Percentiles rank a stretch among this genome's conserved stretches.
phyloP scores from a whole-genome alignment of 2,329 filamentous ascomycete genomes.

The Sporothrix euskadiensis region DNA sequence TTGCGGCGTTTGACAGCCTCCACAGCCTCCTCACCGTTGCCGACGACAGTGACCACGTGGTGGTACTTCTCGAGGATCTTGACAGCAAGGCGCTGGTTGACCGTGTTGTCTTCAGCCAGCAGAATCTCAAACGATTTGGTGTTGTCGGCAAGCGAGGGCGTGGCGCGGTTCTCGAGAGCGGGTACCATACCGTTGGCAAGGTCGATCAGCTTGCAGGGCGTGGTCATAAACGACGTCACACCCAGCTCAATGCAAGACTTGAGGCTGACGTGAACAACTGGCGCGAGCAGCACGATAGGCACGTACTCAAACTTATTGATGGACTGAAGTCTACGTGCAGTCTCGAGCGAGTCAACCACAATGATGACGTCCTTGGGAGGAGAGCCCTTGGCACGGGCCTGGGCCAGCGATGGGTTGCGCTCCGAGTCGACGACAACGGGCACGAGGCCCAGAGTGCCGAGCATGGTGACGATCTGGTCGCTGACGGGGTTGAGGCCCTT shows the following conservation, averaged over 20 bases:
- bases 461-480: conserved; percentile 73
- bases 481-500: conserved; percentile 79
- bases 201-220: conserved; percentile 90
- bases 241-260: conserved; percentile 93
- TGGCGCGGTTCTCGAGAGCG: conserved; percentile 88
- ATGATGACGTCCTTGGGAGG: conserved; percentile 93
- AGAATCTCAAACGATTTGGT: conserved; percentile 95
- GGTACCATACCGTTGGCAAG: conserved; percentile 95
- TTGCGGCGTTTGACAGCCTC: conserved; percentile 88
- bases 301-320: conserved; percentile 98
- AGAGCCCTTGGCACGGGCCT: conserved; percentile 54
- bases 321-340: conserved; percentile 78
- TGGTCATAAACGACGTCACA: conserved; percentile 99
- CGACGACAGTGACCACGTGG: conserved; percentile 86
- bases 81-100: conserved; percentile 93
- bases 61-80: conserved; percentile 98
- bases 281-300: conserved; percentile 88
- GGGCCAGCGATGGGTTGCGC: conserved; percentile 61
- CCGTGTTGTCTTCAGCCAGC: conserved; percentile 92
- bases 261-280: conserved; percentile 84
- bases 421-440: conserved; percentile 83
- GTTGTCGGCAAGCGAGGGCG: conserved; percentile 87
- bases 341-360: conserved; percentile 90
- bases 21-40: conserved; percentile 90
- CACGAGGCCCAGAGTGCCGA: conserved; percentile 74